Conservation (phyloP, 768 basidiomycete genomes). For the Tulasnella calospora region DNA sequence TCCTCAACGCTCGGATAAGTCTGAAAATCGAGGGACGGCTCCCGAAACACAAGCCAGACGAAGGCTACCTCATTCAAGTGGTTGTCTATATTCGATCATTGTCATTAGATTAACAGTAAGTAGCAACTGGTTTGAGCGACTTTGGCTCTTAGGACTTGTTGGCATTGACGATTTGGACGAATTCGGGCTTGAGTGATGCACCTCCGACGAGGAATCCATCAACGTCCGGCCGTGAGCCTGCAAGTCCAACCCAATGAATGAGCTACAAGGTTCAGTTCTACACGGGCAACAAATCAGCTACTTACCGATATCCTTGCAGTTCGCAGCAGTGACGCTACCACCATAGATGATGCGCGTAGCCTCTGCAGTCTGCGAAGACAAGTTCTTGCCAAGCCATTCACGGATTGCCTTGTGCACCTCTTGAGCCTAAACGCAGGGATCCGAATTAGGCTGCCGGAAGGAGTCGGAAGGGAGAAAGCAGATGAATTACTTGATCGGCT, state of each 20-base stretch:
- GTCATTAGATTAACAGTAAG: not conserved
- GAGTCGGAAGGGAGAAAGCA: not conserved
- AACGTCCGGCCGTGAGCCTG: slow-evolving; percentile 74
- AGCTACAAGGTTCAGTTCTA: not conserved
- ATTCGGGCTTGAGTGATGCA: slow-evolving; percentile 96
- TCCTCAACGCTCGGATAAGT: not conserved
- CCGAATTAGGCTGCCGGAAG: not conserved
- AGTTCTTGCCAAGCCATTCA: slow-evolving; percentile 56
- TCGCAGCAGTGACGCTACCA: slow-evolving; percentile 85
- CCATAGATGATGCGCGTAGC: slow-evolving; percentile 89
- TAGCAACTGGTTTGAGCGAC: not conserved
- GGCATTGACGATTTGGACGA: slow-evolving; percentile 80
- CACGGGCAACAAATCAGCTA: slow-evolving; percentile 23
- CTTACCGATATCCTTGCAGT: slow-evolving; percentile 82
- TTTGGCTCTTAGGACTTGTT: not conserved
- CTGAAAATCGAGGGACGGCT: not conserved
- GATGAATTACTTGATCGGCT: slow-evolving; percentile 41
- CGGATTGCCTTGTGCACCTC: slow-evolving; percentile 84
- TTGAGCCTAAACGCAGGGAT: slow-evolving; percentile 64
- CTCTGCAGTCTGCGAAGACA: slow-evolving; percentile 66
- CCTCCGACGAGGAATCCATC: slow-evolving; percentile 99
- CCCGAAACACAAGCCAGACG: not conserved
- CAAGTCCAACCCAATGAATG: not conserved
- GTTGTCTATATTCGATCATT: not conserved
- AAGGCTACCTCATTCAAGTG: not conserved